These are phyloP conservation scores for Tetraselmis chui DNA, from an alignment of 139 green algal genomes.

Conservation along the genomic window DNA sequence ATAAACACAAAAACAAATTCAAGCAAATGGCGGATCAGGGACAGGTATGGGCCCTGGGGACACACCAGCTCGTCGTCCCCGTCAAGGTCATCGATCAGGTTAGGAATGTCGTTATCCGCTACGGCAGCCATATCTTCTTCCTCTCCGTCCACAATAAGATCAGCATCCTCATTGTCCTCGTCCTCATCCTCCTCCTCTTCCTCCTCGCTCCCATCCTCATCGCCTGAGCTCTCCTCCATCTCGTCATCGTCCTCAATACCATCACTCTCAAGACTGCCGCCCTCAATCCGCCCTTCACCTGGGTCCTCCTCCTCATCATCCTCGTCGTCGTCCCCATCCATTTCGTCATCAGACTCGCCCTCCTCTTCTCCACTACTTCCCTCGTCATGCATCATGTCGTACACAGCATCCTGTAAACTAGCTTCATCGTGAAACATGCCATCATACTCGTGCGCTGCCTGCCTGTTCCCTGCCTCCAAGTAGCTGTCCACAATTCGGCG, in stretches of 20 bases:
- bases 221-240: not conserved
- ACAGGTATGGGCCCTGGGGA: too few species aligned
- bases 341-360: constrained; percentile 6
- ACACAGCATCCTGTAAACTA: constrained; percentile 12
- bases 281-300: constrained; percentile 15
- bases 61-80: constrained; percentile 17
- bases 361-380: constrained; percentile 12
- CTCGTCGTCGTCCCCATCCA: constrained; percentile 9
- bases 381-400: constrained; percentile 36
- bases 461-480: not conserved
- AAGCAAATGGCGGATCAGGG: too few species aligned
- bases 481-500: not conserved
- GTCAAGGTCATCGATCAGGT: too few species aligned
- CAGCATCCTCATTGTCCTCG: constrained; percentile 21
- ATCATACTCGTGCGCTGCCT: not conserved
- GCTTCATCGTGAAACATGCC: not conserved
- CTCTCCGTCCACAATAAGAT: constrained; percentile 32
- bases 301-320: constrained; percentile 16
- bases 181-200: constrained; percentile 30
- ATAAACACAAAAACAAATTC: too few species aligned
- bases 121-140: constrained; percentile 21
- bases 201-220: constrained; percentile 19
- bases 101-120: constrained; percentile 2
- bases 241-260: constrained; percentile 8
- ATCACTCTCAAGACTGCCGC: constrained; percentile 17